Evolutionary conservation across 768 basidiomycete species (phyloP).

Genomic region (Collybia sp.): DNA sequence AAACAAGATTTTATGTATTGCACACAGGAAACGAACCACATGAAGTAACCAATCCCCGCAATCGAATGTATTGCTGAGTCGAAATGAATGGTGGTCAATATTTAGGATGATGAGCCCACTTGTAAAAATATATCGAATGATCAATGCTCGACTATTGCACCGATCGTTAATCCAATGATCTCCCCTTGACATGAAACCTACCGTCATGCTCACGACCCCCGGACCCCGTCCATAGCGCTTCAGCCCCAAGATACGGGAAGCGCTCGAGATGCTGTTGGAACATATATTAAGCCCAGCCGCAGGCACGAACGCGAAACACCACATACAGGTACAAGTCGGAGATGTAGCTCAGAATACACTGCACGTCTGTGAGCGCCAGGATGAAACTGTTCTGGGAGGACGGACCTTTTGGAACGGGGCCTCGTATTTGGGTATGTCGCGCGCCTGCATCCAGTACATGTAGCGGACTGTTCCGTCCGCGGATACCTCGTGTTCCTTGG

Average conservation of each 20-base stretch:
- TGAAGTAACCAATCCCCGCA: conserved; percentile 81
- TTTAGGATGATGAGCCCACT: conserved; percentile 33
- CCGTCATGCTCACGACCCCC: conserved; percentile 56
- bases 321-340: conserved; percentile 78
- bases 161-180: not conserved
- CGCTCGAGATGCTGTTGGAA: conserved; percentile 48
- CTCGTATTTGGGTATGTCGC: conserved; percentile 60
- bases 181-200: conserved; percentile 26
- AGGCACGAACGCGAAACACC: not conserved
- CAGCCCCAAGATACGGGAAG: conserved; percentile 49
- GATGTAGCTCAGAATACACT: conserved; percentile 79
- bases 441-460: conserved; percentile 82
- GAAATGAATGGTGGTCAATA: not conserved
- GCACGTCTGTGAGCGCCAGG: not conserved
- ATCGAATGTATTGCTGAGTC: conserved; percentile 60
- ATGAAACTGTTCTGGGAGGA: not conserved
- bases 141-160: conserved; percentile 2
- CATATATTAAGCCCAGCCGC: conserved; percentile 7
- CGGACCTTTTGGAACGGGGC: conserved; percentile 73
- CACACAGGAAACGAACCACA: conserved; percentile 37
- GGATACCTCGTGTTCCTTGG: conserved; percentile 33
- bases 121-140: conserved; percentile 77
- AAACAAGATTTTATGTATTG: not conserved
- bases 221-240: conserved; percentile 43
- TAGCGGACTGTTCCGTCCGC: conserved; percentile 44